Percentiles rank a stretch among this genome's conserved stretches.
Conservation (phyloP, 1,284 basidiomycete genomes). For the Neotropicomus parvogracilis region DNA sequence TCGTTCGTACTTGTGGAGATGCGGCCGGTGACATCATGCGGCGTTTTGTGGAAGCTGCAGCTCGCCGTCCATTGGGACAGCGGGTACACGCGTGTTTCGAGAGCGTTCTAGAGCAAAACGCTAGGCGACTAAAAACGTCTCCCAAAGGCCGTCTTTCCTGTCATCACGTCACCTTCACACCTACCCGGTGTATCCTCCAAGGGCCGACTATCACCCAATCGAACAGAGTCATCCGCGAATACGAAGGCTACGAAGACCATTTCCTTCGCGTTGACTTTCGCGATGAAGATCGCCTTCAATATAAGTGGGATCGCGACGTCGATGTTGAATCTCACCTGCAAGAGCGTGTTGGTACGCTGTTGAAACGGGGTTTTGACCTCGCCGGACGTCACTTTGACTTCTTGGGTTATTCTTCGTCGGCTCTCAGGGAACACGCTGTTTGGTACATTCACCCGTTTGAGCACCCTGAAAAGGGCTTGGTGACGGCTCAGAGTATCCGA, state of each 20-base stretch:
- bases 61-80: slow-evolving; percentile 40
- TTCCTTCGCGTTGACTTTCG: slow-evolving; percentile 77
- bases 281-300: slow-evolving; percentile 69
- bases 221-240: slow-evolving; percentile 62
- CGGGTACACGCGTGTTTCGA: slow-evolving; percentile 51
- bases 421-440: slow-evolving; percentile 68
- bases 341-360: slow-evolving; percentile 56
- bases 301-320: slow-evolving; percentile 63
- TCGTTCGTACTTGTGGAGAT: slow-evolving; percentile 36
- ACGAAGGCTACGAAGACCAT: slow-evolving; percentile 51
- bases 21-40: slow-evolving; percentile 49
- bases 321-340: slow-evolving; percentile 56
- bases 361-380: slow-evolving; percentile 65
- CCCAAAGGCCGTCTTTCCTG: slow-evolving; percentile 44
- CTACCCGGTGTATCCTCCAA: slow-evolving; percentile 63
- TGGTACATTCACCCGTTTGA: slow-evolving; percentile 70
- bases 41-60: slow-evolving; percentile 46
- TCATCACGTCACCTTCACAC: slow-evolving; percentile 67
- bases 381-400: slow-evolving; percentile 69
- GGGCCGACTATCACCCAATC: slow-evolving; percentile 70
- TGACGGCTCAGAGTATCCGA: slow-evolving; percentile 58
- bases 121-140: slow-evolving; percentile 21
- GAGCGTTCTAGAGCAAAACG: slow-evolving; percentile 31
- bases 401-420: slow-evolving; percentile 70
- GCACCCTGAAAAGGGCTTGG: slow-evolving; percentile 38